Evolutionary conservation across 176 grass and related monocot species (phyloP), one percentile per base, ranked within the genome.

Genomic region (Phragmites australis): DNA sequence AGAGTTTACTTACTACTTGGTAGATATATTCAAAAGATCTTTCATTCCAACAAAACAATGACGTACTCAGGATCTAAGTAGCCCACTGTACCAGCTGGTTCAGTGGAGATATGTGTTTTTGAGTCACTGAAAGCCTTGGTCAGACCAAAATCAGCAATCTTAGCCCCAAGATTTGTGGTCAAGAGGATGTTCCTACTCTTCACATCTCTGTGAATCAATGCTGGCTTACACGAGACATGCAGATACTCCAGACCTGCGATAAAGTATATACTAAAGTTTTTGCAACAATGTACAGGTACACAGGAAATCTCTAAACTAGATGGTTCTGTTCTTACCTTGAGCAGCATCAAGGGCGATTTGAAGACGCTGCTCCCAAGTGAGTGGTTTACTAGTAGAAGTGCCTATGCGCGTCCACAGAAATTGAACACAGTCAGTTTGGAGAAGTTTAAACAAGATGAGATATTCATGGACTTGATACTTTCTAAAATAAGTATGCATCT

Each of bases 181-280:
- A 88, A 68, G 56, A 87, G 89, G 42, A 91, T 82, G 77, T 85
- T 91, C 72, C 17, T 41, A 26, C 56, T 88, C 71, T 91, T 91
- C 41, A 88, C 89, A 74, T 91, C 89, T 84, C 81, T 81, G 51
- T 87, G 85, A 51, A 91, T 82, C 48, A 91, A 54, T 61, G 81
- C 71, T 22, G 64, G 81, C 1, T 72, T 84, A 75, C 84, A 87
- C 3, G 41, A 48, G 0, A 27, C 47, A 6, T 87, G 85, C 56
- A 91, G 55, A 66, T 91, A 87, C 46, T 90, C 88, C 37, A 91
- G 72, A 44, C 85, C 77, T 91, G 63, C 16, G 27, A 16, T 19
- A 66, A 26, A 55, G 4, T 23, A 65, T 45, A 12, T 51, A 21
- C 2, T 47, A 9, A 0, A 37, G 34, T 56, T 47, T 77, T 12